These are phyloP conservation scores for Aegilops umbellulata DNA, from an alignment of 176 grass and related monocot species.

Conservation along the genomic window DNA sequence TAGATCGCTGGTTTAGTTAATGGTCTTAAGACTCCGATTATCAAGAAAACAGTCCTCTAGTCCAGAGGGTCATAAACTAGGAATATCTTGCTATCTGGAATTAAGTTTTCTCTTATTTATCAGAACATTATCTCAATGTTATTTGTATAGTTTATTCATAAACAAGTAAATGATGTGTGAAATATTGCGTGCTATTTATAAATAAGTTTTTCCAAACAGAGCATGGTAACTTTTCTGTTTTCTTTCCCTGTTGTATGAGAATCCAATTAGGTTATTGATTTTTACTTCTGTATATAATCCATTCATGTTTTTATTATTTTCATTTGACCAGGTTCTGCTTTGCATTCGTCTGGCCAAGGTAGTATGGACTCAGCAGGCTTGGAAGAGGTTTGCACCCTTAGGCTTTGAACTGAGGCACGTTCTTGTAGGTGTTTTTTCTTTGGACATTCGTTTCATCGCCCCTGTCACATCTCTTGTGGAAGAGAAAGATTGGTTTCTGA, in stretches of 20 bases:
- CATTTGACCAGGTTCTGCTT: slow-evolving; percentile 31
- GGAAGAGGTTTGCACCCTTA: slow-evolving; percentile 47
- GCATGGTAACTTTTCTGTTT: not conserved
- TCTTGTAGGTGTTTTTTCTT: not conserved
- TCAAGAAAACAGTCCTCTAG: not conserved
- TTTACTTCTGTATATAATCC: not conserved
- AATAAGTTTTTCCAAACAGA: not conserved
- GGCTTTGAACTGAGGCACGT: slow-evolving; percentile 14
- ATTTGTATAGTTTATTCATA: not conserved
- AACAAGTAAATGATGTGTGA: not conserved
- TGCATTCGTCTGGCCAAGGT: slow-evolving; percentile 35
- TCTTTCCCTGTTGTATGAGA: slow-evolving; percentile 1
- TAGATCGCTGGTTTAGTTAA: not conserved
- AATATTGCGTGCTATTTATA: not conserved
- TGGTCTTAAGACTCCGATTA: not conserved
- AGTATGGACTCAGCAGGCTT: slow-evolving; percentile 25
- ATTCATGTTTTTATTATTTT: slow-evolving; percentile 16
- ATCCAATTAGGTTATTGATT: not conserved
- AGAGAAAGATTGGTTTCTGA: not conserved
- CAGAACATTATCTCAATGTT: not conserved
- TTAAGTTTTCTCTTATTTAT: not conserved
- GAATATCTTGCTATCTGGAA: slow-evolving; percentile 5
- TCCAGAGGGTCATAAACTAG: not conserved
- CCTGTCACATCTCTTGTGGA: slow-evolving; percentile 14
- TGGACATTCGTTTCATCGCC: not conserved